Base-by-base conservation (phyloP, 2,329 filamentous ascomycete genomes). In the Aspergillus vadensis region DNA sequence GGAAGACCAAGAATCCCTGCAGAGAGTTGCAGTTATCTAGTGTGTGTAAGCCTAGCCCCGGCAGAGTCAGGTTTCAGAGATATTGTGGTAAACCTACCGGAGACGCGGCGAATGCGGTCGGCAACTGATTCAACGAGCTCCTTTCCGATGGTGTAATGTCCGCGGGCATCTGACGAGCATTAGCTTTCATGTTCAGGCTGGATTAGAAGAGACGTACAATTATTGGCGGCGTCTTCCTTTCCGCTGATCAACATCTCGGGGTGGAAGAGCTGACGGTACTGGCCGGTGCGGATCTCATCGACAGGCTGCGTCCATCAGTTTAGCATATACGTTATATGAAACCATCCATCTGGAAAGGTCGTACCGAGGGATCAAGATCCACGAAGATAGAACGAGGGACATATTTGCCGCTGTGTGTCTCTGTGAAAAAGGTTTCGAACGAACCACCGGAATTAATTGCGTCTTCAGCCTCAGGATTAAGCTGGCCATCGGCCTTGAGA, bases 161-260 rank as follows among this genome's bases (percentile, higher is more conserved):
- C 86, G 77, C 86, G 83, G 65, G 86, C 86, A 78, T 89, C 83
- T 85, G 53, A 36, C n/a, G 32, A 14, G 15, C 12, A 49, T 72
- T 63, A 70, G 67, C 41, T 23, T 17, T 43, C 27, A 38, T 30
- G 54, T 53, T 43, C 38, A 41, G 4, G 23, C 36, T 6, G 1
- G 32, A 5, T 30, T 1, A 12, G 21, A 48, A 43, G 21, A 9
- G 17, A 25, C 23, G 56, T 76, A 85, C 83, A 89, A 77, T 88
- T 88, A 75, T 88, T 89, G 68, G 86, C 86, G 61, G 86, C 86
- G 78, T 89, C 86, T 73, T 89, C 86, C 77, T 88, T 88, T 69
- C 86, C 86, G 72, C 84, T 88, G 68, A 89, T 84, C 77, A 89
- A 78, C 66, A 86, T 78, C 73, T 88, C 86, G 19, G 86, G 86